Evolutionary conservation across 1,139 yeast species (phyloP).

Genomic region (Starmera stellimalicola): DNA sequence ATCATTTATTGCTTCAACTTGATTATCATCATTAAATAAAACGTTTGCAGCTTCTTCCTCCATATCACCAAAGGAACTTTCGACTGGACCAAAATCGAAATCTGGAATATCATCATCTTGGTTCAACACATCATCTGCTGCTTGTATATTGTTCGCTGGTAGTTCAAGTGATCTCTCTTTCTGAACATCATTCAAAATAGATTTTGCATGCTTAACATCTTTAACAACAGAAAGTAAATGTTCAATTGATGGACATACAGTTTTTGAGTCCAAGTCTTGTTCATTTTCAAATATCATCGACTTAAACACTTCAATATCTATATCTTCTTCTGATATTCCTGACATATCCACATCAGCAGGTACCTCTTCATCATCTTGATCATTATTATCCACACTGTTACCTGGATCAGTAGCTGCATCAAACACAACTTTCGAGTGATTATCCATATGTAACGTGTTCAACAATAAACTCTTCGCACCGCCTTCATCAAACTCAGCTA

Average conservation of each 20-base stretch:
- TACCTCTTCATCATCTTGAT: slow-evolving; percentile 12
- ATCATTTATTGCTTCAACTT: slow-evolving; percentile 17
- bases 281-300: slow-evolving; percentile 24
- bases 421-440: slow-evolving; percentile 26
- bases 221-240: slow-evolving; percentile 48
- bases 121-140: slow-evolving; percentile 7
- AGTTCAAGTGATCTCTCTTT: slow-evolving; percentile 1
- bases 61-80: slow-evolving; percentile 19
- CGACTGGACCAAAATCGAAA: slow-evolving; percentile 12
- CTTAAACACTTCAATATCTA: slow-evolving; percentile 21
- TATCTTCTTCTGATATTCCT: slow-evolving; percentile 13
- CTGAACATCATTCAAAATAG: slow-evolving; percentile 36
- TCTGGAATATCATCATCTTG: slow-evolving; percentile 12
- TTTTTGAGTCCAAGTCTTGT: slow-evolving; percentile 29
- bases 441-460: slow-evolving; percentile 45
- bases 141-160: neutral
- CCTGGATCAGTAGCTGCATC: slow-evolving; percentile 24
- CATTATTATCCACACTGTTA: slow-evolving; percentile 13
- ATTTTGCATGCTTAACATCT: slow-evolving; percentile 49
- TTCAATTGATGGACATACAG: slow-evolving; percentile 55
- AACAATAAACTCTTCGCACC: slow-evolving; percentile 80
- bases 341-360: slow-evolving; percentile 16
- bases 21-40: slow-evolving; percentile 15
- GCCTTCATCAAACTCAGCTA: slow-evolving; percentile 92
- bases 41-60: slow-evolving; percentile 28